Conservation (phyloP, 2,329 filamentous ascomycete species). For the Fusarium camptoceras region DNA sequence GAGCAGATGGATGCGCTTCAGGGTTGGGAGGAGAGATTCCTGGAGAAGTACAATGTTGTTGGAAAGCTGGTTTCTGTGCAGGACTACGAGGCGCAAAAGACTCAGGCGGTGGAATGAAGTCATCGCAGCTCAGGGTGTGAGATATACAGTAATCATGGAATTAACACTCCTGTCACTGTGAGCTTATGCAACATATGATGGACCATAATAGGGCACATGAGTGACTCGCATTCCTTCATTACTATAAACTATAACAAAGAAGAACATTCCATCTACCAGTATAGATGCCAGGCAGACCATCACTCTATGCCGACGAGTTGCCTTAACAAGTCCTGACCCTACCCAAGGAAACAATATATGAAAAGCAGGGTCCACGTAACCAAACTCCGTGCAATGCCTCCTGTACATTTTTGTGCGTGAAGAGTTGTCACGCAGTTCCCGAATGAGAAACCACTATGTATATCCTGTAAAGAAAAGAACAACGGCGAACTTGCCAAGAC, state of each 20-base stretch:
- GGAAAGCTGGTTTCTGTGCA: conserved; percentile 77
- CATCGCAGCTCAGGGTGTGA: background rate
- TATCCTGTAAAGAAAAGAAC: conserved; percentile 29
- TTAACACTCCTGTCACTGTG: background rate
- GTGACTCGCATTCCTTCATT: conserved; percentile 38
- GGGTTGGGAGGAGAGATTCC: conserved; percentile 94
- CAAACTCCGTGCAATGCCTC: conserved; percentile 54
- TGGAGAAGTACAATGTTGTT: conserved; percentile 95
- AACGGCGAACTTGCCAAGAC: conserved; percentile 32
- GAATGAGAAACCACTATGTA: conserved; percentile 37
- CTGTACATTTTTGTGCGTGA: conserved; percentile 43
- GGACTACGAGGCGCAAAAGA: conserved; percentile 50
- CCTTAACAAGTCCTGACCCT: conserved; percentile 31
- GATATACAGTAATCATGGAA: background rate
- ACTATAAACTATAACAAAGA: conserved; percentile 37
- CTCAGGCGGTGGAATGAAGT: background rate
- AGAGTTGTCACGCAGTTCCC: conserved; percentile 28
- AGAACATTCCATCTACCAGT: conserved; percentile 18
- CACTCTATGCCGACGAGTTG: conserved; percentile 32
- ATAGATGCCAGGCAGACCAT: conserved; percentile 3
- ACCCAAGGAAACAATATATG: conserved; percentile 38
- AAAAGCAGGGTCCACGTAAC: conserved; percentile 39
- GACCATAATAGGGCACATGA: conserved; percentile 8
- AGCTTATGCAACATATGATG: background rate
- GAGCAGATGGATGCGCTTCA: conserved; percentile 86